A percentile compares a stretch with the other conserved stretches of the same genome.
Conservation (phyloP, 2,329 filamentous ascomycete genomes). For the Boeremia lycopersici region DNA sequence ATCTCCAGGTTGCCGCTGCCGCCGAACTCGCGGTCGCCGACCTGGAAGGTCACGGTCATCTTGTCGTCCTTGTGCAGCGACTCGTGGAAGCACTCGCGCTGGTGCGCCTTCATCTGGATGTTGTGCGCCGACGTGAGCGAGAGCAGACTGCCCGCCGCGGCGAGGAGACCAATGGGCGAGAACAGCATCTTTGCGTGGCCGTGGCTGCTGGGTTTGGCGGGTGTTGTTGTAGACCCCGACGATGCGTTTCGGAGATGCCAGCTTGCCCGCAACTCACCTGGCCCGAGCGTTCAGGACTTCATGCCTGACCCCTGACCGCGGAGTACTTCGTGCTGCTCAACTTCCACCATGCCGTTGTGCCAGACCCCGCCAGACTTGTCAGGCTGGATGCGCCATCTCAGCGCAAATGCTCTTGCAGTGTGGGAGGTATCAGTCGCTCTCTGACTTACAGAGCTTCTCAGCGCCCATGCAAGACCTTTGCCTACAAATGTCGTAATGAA, state of each 20-base stretch:
- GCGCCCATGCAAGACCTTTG: too few relatives aligned
- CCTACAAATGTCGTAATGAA: not conserved
- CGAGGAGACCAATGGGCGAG: conserved; percentile 46
- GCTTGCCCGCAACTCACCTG: conserved; percentile 31
- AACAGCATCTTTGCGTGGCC: conserved; percentile 42
- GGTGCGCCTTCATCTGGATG: conserved; percentile 91
- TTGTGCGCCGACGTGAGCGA: conserved; percentile 80
- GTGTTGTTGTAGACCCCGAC: conserved; percentile 10
- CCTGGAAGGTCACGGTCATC: conserved; percentile 99
- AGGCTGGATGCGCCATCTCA: too few relatives aligned
- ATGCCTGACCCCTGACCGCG: not conserved
- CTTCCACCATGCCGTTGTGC: not conserved
- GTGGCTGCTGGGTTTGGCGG: conserved; percentile 16
- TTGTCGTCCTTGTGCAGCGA: conserved; percentile 88
- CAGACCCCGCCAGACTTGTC: too few relatives aligned
- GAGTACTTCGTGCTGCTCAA: not conserved
- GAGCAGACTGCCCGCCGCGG: conserved; percentile 62
- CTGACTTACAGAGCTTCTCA: not conserved
- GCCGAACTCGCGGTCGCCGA: conserved; percentile 94
- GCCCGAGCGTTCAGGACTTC: not conserved
- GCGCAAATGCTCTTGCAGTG: too few relatives aligned
- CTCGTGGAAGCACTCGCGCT: conserved; percentile 98
- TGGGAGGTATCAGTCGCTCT: not conserved
- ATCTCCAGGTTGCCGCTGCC: conserved; percentile 93
- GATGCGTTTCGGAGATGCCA: conserved; percentile 35